Evolutionary conservation across 176 grass and related monocot genomes (phyloP), one percentile per base, ranked within the genome.

Genomic region (Hordeum vulgare): DNA sequence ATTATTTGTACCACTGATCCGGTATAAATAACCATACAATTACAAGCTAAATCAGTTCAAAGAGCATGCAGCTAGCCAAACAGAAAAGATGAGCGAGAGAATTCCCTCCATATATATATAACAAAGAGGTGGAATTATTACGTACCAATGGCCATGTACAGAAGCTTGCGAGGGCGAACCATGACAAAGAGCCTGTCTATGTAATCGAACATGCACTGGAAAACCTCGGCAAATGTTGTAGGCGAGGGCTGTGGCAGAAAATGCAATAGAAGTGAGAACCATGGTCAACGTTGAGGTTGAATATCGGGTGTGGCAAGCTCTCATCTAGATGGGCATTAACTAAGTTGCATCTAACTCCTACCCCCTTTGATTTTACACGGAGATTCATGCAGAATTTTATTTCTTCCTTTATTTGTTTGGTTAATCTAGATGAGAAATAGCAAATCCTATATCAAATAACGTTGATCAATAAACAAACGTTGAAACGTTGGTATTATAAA

Each of bases 151-250:
- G 96, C 96, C 96, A 99, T 96, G 40, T 90, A 99, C 45, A 99
- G 66, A 78, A 99, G 91, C 74, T 87, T 94, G 18, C 96, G 89
- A 62, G 96, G 96, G 24, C 96, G 96, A 76, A 99, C 93, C 93
- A 99, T 99, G 83, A 85, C 7, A 42, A 99, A 99, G 33, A 99
- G 81, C 76, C 93, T 87, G 42, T 99, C 96, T 23, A 99, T 99
- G 78, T 99, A 99, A 85, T 96, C 93, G 87, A 99, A 99, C 76
- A 99, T 94, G 81, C 96, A 96, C 80, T 94, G 87, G 74, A 99
- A 99, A 37, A 99, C 91, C 78, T 99, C 96, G 47, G 73, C 61
- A 57, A 99, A 99, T 77, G 96, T 96, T 47, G 91, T 96, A 12
- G 96, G 96, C 61, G 96, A 82, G 37, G 96, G 91, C 96, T 99